These are phyloP conservation scores for Trichoderma sp. DNA, from an alignment of 2,329 filamentous ascomycete species.

Conservation along the genomic window DNA sequence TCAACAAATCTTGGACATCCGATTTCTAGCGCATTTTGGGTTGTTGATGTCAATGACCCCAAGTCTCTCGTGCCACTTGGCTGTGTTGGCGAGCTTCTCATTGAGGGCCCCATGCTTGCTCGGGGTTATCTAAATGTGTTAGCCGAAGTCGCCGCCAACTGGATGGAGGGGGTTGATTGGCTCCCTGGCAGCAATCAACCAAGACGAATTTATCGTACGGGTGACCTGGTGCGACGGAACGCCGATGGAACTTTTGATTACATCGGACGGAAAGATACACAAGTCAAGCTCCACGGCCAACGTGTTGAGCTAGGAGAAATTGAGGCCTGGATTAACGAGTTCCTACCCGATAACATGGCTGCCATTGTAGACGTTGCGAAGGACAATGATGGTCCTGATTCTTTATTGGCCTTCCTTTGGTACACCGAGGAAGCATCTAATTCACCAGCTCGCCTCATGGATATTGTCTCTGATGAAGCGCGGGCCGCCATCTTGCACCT, in stretches of 20 bases:
- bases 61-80: constrained; percentile 22
- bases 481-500: constrained; percentile 17
- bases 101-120: constrained; percentile 25
- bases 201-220: not conserved
- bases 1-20: constrained; percentile 20
- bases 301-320: constrained; percentile 18
- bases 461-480: not conserved
- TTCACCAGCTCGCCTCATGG: constrained; percentile 6
- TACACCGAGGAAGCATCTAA: not conserved
- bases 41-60: constrained; percentile 21
- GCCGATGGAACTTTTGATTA: constrained; percentile 13
- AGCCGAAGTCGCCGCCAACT: not conserved
- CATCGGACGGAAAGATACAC: constrained; percentile 2
- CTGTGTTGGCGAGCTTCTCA: constrained; percentile 25
- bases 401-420: not conserved
- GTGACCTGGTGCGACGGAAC: not conserved
- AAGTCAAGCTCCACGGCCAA: constrained; percentile 13
- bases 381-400: not conserved
- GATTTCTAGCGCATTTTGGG: constrained; percentile 22
- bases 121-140: constrained; percentile 21
- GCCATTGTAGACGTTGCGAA: not conserved
- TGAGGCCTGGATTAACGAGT: not conserved
- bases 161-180: constrained; percentile 9
- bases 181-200: not conserved
- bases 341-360: not conserved